These are phyloP conservation scores for Colletotrichum sp. DNA, from an alignment of 2,329 filamentous ascomycete species.

Conservation along the genomic window DNA sequence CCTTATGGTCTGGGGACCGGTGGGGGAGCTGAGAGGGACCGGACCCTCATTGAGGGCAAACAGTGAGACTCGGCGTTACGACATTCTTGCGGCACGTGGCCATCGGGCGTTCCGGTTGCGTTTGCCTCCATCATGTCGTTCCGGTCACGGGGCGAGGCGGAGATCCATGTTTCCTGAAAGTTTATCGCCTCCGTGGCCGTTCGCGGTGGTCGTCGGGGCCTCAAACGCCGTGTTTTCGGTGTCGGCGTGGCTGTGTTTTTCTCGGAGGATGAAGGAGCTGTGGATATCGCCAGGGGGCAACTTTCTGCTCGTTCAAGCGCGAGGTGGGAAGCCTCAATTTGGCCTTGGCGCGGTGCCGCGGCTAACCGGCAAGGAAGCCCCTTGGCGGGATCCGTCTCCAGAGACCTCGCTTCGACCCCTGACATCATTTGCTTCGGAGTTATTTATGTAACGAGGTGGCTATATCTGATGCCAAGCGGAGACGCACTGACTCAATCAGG, in stretches of 20 bases:
- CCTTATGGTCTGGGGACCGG: background rate
- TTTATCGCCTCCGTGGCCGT: background rate
- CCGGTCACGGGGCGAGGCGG: background rate
- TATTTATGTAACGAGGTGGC: background rate
- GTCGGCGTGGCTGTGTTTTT: conserved; percentile 5
- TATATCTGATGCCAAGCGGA: background rate
- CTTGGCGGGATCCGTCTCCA: conserved; percentile 6
- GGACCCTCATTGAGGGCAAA: background rate
- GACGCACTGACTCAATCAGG: background rate
- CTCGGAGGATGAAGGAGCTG: background rate
- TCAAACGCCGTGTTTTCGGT: conserved; percentile 6
- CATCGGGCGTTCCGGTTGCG: background rate
- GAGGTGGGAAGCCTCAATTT: background rate
- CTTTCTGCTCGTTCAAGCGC: background rate
- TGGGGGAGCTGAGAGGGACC: background rate
- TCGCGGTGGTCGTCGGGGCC: background rate
- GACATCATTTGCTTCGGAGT: background rate
- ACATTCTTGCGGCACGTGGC: background rate
- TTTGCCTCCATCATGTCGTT: background rate
- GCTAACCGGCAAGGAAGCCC: conserved; percentile 1
- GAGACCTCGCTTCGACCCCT: background rate
- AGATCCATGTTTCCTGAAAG: background rate
- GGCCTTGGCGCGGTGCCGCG: background rate
- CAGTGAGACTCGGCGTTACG: background rate
- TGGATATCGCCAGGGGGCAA: background rate